These are phyloP conservation scores for Volvox reticuliferus DNA, from an alignment of 139 green algal species.

Conservation along the genomic window DNA sequence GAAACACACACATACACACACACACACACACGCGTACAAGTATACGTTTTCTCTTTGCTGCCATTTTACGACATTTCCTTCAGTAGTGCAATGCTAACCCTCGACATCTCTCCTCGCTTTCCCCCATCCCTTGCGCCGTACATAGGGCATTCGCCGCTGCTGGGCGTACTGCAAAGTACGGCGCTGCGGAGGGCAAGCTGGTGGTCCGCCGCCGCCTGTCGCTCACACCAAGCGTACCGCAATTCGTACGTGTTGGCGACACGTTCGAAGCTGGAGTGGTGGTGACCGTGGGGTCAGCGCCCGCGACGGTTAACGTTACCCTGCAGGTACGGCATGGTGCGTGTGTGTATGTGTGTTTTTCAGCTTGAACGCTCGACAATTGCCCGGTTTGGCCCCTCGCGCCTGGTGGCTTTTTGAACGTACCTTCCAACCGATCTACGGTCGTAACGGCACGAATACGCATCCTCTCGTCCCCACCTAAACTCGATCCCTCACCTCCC, in stretches of 20 bases:
- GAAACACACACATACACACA: neutral
- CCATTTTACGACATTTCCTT: too few species aligned
- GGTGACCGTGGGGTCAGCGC: conserved; percentile 42
- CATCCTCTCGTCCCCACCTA: too few species aligned
- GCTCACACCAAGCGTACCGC: conserved; percentile 67
- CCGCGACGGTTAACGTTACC: neutral
- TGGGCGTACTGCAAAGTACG: conserved; percentile 52
- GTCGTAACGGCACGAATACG: too few species aligned
- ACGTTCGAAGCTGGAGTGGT: conserved; percentile 69
- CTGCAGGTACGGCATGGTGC: neutral
- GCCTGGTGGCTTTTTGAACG: too few species aligned
- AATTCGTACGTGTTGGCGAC: conserved; percentile 73
- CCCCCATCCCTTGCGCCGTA: neutral
- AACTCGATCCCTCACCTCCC: too few species aligned
- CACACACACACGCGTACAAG: neutral
- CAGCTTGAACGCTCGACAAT: neutral
- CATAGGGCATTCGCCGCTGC: conserved; percentile 47
- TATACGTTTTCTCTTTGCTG: neutral
- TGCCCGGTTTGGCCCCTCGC: neutral
- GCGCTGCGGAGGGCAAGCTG: conserved; percentile 58
- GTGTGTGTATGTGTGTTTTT: neutral
- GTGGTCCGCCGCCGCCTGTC: conserved; percentile 69
- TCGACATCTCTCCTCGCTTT: neutral
- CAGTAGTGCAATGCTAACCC: neutral
- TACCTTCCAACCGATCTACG: too few species aligned